These are phyloP conservation scores for Taxillus chinensis DNA, from an alignment of 164 flowering plant species.

Conservation along the genomic window DNA sequence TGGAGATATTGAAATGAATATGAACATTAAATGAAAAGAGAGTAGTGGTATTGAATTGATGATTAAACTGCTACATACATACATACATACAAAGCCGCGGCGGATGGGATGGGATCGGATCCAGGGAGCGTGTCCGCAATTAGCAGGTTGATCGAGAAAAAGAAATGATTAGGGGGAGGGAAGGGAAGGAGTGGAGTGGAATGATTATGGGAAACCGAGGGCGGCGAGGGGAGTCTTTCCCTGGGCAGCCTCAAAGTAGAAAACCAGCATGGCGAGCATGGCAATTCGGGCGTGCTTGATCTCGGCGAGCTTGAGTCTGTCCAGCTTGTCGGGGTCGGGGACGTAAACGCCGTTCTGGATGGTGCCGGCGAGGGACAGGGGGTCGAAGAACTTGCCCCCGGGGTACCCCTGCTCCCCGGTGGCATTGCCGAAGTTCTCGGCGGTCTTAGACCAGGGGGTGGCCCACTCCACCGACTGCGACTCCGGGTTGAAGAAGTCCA, in stretches of 20 bases:
- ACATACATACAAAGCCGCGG: too few species aligned
- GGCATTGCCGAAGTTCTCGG: conserved; percentile 81
- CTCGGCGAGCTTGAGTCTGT: conserved; percentile 89
- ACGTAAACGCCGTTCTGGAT: conserved; percentile 63
- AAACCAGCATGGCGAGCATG: conserved; percentile 90
- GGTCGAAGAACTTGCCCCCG: conserved; percentile 94
- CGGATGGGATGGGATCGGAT: too few species aligned
- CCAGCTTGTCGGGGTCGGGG: conserved; percentile 78
- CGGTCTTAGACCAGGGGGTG: conserved; percentile 85
- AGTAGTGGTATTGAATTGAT: too few species aligned
- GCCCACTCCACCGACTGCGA: conserved; percentile 98
- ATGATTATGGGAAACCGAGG: conserved; percentile 35
- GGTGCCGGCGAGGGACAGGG: conserved; percentile 62
- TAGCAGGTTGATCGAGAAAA: too few species aligned
- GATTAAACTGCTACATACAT: too few species aligned
- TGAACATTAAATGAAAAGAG: too few species aligned
- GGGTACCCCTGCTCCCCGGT: conserved; percentile 98
- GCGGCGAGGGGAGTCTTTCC: conserved; percentile 97
- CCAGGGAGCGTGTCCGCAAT: too few species aligned
- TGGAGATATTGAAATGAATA: too few species aligned
- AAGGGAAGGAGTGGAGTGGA: too few species aligned
- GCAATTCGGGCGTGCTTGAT: conserved; percentile 91
- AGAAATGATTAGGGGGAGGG: too few species aligned
- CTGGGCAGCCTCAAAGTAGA: conserved; percentile 96
- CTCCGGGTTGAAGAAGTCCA: conserved; percentile 94